These are phyloP conservation scores for Cryptosporidium xiaoi DNA, from an alignment of 169 alveolate species.

Conservation along the genomic window DNA sequence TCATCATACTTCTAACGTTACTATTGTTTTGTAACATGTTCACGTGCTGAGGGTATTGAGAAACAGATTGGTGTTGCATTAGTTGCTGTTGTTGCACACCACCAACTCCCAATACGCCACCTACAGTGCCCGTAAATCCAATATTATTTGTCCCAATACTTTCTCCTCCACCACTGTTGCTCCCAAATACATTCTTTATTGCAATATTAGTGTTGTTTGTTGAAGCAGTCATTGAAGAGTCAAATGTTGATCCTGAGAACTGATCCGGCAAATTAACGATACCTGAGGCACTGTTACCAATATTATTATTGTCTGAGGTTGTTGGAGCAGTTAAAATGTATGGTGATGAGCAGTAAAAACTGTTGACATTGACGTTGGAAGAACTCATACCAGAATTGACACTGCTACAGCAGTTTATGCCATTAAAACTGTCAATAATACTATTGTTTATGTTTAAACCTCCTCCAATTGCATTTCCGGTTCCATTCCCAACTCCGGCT, in stretches of 20 bases:
- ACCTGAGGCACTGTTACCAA: too few species aligned
- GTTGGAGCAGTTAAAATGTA: too few species aligned
- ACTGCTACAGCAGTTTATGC: too few species aligned
- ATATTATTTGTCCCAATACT: not conserved
- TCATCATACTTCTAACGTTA: not conserved
- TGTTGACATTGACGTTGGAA: too few species aligned
- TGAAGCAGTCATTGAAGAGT: not conserved
- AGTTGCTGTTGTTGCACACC: not conserved
- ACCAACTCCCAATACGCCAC: slow-evolving; percentile 1
- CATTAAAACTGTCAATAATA: too few species aligned
- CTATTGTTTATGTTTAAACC: too few species aligned
- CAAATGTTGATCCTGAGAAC: slow-evolving; percentile 1
- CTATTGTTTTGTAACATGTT: not conserved
- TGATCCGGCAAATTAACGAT: not conserved
- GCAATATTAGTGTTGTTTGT: not conserved
- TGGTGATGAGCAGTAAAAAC: too few species aligned
- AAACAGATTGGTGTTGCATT: not conserved
- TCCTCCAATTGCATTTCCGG: too few species aligned
- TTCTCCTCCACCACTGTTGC: not conserved
- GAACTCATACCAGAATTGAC: too few species aligned
- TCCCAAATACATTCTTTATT: not conserved
- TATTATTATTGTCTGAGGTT: too few species aligned
- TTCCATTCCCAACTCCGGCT: too few species aligned
- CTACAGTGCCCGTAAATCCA: not conserved
- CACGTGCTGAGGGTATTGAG: too few species aligned